These are phyloP conservation scores for Plasmodium sp. DNA, from an alignment of 169 alveolate species.

Conservation along the genomic window DNA sequence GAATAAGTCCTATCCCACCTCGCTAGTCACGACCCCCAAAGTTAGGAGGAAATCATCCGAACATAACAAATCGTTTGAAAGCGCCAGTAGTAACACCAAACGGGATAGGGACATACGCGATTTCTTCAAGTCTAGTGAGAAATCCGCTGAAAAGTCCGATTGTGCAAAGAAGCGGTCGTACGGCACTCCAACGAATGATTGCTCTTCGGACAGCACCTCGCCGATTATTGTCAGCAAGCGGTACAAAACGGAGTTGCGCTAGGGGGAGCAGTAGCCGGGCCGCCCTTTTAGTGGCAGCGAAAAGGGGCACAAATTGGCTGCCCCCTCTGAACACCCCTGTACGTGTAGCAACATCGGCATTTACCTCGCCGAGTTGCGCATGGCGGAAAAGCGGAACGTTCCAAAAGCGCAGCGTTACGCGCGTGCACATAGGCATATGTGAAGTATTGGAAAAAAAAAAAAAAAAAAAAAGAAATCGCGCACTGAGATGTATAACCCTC, in stretches of 20 bases:
- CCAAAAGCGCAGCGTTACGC: not conserved
- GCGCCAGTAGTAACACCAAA: not conserved
- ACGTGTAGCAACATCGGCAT: not conserved
- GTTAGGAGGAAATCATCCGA: slow-evolving; percentile 38
- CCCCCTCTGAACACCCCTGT: not conserved
- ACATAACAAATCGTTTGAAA: not conserved
- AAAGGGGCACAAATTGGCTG: not conserved
- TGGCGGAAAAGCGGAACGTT: not conserved
- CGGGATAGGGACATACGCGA: slow-evolving; percentile 49
- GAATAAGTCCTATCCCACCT: slow-evolving; percentile 67
- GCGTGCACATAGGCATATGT: not conserved
- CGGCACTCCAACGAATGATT: slow-evolving; percentile 11
- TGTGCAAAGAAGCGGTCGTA: slow-evolving; percentile 12
- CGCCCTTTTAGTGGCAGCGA: not conserved
- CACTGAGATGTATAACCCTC: not conserved
- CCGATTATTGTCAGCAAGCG: slow-evolving; percentile 4
- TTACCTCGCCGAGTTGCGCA: not conserved
- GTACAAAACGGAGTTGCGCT: slow-evolving; percentile 6
- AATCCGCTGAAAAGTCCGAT: slow-evolving; percentile 24
- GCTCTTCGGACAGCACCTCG: not conserved
- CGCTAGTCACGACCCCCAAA: slow-evolving; percentile 43
- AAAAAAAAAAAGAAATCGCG: not conserved
- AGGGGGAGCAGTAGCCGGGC: not conserved
- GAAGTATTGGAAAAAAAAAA: not conserved
- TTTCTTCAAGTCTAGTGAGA: slow-evolving; percentile 9